Conservation (phyloP, 768 basidiomycete genomes). For the Rhodotorula sphaerocarpa region DNA sequence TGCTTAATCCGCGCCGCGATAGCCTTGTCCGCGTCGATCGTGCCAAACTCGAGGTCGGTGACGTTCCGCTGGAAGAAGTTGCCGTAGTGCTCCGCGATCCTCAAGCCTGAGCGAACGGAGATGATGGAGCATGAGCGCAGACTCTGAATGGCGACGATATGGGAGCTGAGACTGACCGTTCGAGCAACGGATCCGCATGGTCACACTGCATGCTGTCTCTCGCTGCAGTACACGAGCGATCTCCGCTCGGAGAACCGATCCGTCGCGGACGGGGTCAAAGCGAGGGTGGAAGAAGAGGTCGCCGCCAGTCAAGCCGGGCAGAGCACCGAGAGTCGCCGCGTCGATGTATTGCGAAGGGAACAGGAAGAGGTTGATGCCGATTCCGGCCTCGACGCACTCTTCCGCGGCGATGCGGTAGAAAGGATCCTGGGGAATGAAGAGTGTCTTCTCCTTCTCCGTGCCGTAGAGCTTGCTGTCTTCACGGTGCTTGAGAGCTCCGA, state of each 20-base stretch:
- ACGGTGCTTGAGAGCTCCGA: slow-evolving; percentile 41
- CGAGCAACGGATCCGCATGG: slow-evolving; percentile 73
- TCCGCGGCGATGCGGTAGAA: slow-evolving; percentile 77
- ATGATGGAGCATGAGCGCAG: background rate
- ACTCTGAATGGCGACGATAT: background rate
- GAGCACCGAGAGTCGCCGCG: slow-evolving; percentile 69
- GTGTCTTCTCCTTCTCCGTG: slow-evolving; percentile 71
- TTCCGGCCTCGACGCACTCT: slow-evolving; percentile 77
- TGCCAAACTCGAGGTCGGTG: slow-evolving; percentile 69
- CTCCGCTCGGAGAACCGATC: slow-evolving; percentile 61
- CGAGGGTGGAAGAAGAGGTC: slow-evolving; percentile 85
- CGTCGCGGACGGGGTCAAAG: slow-evolving; percentile 66
- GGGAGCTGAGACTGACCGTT: slow-evolving; percentile 52
- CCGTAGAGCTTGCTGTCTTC: slow-evolving; percentile 62
- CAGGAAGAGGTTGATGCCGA: slow-evolving; percentile 82
- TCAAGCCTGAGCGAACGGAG: slow-evolving; percentile 48
- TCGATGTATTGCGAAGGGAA: slow-evolving; percentile 73
- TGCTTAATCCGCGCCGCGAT: slow-evolving; percentile 69
- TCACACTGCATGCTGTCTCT: slow-evolving; percentile 69
- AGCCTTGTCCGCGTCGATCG: slow-evolving; percentile 71
- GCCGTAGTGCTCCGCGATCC: slow-evolving; percentile 53
- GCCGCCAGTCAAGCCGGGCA: slow-evolving; percentile 72
- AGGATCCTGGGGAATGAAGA: slow-evolving; percentile 70
- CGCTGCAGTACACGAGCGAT: slow-evolving; percentile 60
- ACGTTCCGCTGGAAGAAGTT: slow-evolving; percentile 61